These are phyloP conservation scores for Emmonsia crescens DNA, from an alignment of 2,329 filamentous ascomycete species.

Conservation along the genomic window DNA sequence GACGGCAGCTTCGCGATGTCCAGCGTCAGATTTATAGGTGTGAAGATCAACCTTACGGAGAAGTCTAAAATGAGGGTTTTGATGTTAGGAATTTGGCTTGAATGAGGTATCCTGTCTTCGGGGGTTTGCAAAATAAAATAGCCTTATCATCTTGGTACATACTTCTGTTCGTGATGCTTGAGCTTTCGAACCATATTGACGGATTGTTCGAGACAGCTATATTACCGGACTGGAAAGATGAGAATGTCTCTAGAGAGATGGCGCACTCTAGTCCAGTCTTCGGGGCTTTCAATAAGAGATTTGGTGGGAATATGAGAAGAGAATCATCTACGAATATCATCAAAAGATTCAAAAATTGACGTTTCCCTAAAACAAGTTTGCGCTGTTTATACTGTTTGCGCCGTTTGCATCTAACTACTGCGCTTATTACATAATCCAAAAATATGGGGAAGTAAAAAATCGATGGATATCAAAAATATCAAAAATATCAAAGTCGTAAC, in stretches of 20 bases:
- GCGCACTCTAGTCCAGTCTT: not conserved
- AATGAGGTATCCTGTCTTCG: too few species aligned
- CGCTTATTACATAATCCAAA: not conserved
- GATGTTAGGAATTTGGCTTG: conserved; percentile 6
- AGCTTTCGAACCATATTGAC: conserved; percentile 79
- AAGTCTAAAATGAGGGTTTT: conserved; percentile 38
- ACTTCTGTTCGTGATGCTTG: conserved; percentile 92
- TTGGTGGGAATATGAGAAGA: not conserved
- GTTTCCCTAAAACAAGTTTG: not conserved
- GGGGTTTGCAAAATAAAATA: too few species aligned
- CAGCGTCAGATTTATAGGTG: conserved; percentile 79
- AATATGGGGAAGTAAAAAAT: too few species aligned
- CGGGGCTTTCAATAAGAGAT: not conserved
- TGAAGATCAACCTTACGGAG: conserved; percentile 88
- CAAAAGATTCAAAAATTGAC: not conserved
- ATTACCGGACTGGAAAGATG: not conserved
- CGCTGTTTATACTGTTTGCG: not conserved
- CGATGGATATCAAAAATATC: too few species aligned
- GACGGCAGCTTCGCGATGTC: conserved; percentile 72
- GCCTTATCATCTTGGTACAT: too few species aligned
- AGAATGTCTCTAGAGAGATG: not conserved
- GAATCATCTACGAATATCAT: not conserved
- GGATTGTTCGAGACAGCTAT: not conserved
- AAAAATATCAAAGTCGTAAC: too few species aligned
- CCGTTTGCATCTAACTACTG: not conserved